phyloP scores from a whole-genome alignment of 768 basidiomycete species.

The Cystofilobasidium bisporidii region DNA sequence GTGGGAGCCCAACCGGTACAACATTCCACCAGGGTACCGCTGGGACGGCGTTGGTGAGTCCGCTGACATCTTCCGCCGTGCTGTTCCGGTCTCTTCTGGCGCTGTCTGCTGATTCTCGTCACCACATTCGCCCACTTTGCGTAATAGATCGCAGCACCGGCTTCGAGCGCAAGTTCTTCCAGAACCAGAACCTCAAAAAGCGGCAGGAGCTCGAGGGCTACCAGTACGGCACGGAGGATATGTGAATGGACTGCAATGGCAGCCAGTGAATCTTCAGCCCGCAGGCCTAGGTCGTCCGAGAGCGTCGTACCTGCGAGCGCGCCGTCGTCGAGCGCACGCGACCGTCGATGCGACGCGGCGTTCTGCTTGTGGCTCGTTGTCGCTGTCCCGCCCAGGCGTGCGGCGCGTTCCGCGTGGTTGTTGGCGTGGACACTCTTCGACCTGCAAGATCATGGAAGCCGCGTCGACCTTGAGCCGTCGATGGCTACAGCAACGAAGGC shows the following conservation, averaged over 20 bases:
- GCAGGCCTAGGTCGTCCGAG: too few relatives aligned
- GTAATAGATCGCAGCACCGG: slow-evolving; percentile 84
- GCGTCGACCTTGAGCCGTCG: too few relatives aligned
- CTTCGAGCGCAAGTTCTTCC: slow-evolving; percentile 87
- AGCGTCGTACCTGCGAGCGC: too few relatives aligned
- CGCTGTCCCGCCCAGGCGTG: too few relatives aligned
- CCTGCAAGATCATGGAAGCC: too few relatives aligned
- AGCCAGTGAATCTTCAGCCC: too few relatives aligned
- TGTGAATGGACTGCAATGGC: slow-evolving; percentile 56
- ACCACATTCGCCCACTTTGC: neutral
- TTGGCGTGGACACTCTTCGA: too few relatives aligned
- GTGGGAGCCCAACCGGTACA: slow-evolving; percentile 88
- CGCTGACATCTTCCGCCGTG: neutral
- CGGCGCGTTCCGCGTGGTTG: too few relatives aligned
- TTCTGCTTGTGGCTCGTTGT: too few relatives aligned
- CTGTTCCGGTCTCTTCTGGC: too few relatives aligned
- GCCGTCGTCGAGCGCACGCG: too few relatives aligned
- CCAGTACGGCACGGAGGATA: slow-evolving; percentile 83
- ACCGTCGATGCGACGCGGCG: too few relatives aligned
- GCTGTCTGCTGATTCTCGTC: neutral
- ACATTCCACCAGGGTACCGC: slow-evolving; percentile 86
- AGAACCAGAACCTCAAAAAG: slow-evolving; percentile 64
- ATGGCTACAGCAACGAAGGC: neutral
- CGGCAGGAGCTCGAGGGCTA: slow-evolving; percentile 64
- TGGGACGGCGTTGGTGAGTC: slow-evolving; percentile 93